Conservation (phyloP, 2,329 filamentous ascomycete genomes). For the Claviceps digitariae region DNA sequence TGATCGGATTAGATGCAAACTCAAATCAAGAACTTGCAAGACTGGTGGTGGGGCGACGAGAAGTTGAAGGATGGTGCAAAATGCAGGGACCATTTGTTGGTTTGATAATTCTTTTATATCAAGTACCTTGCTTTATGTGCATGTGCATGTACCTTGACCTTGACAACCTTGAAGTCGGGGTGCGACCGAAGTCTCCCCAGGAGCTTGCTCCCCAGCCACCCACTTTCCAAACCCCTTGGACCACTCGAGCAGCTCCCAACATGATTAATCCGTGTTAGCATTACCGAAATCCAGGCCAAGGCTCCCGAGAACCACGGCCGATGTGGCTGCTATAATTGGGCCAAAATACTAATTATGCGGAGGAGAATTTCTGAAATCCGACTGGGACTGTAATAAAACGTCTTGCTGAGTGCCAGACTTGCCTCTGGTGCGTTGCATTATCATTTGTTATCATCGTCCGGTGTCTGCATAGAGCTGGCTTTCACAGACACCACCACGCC, state of each 20-base stretch:
- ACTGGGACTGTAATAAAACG: too few species aligned
- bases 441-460: conserved; percentile 13
- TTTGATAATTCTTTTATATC: background rate
- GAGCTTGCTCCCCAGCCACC: background rate
- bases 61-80: background rate
- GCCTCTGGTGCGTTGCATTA: conserved; percentile 6
- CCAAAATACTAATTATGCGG: background rate
- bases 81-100: background rate
- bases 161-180: too few species aligned
- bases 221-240: background rate
- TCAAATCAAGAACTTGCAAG: background rate
- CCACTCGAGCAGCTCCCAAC: background rate
- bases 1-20: background rate
- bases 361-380: background rate
- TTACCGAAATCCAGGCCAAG: background rate
- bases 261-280: conserved; percentile 1
- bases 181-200: too few species aligned
- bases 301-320: background rate
- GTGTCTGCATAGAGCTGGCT: conserved; percentile 15
- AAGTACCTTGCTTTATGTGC: too few species aligned
- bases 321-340: background rate
- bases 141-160: too few species aligned
- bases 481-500: background rate
- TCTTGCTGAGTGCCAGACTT: background rate
- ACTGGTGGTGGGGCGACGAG: background rate